Evolutionary conservation across 2,329 filamentous ascomycete species (phyloP).

Genomic region (Chaetomiaceae sp.): DNA sequence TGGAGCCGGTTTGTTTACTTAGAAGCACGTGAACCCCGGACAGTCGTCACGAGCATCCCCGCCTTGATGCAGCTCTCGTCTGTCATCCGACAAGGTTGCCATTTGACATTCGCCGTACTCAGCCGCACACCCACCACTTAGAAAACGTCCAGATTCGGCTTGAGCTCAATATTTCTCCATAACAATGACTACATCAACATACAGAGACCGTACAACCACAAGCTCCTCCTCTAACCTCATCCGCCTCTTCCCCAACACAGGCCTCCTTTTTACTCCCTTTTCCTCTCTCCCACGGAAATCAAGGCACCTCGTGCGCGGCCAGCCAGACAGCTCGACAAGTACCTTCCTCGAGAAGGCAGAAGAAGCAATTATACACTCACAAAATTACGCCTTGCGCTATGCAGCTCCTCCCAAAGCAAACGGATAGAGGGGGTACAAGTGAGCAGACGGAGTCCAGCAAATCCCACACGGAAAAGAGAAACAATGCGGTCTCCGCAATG

Average conservation of each 20-base stretch:
- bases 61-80: not conserved
- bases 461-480: slow-evolving; percentile 12
- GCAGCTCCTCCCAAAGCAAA: slow-evolving; percentile 19
- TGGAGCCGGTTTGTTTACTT: not conserved
- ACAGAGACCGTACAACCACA: not conserved
- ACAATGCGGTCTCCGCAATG: slow-evolving; percentile 5
- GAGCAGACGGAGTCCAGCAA: not conserved
- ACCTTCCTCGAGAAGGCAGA: not conserved
- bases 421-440: slow-evolving; percentile 8
- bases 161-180: too few relatives aligned
- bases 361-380: slow-evolving; percentile 12
- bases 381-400: slow-evolving; percentile 24
- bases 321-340: not conserved
- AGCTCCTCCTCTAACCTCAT: not conserved
- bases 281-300: not conserved
- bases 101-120: too few relatives aligned
- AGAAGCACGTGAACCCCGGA: not conserved
- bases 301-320: not conserved
- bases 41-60: too few relatives aligned
- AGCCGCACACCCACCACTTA: too few relatives aligned
- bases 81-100: too few relatives aligned
- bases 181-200: slow-evolving; percentile 10
- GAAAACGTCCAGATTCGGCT: too few relatives aligned
- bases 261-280: not conserved
- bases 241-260: not conserved